Base-by-base conservation (phyloP, 208 protist genomes). In the Acanthamoeba healyi region DNA sequence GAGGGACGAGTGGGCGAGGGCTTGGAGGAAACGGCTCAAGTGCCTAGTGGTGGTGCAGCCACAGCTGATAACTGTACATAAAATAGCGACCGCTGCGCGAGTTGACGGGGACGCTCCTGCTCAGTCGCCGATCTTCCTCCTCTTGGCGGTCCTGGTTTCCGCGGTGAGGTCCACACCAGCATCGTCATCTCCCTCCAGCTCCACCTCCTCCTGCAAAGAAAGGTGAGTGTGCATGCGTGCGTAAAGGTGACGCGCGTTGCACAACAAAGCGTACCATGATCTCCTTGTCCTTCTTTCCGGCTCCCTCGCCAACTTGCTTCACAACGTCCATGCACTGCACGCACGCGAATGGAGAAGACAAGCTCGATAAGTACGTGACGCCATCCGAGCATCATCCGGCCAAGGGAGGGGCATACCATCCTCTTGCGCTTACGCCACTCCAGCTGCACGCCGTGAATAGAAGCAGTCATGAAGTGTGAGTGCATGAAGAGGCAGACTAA, bases 371-470 rank as follows among this genome's bases (percentile, higher is more conserved):
- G 0, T 15, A 34, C n/a, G 24, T 29, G 15, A 32, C 6, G 9
- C 26, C 15, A 58, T 3, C 10, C 26, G 38, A 3, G 15, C 42
- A 56, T 61, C 6, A 87, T 46, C 15, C 6, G 15, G 40, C 1
- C 0, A 79, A 40, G 34, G 70, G 22, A 36, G n/a, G 1, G 22
- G 7, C 1, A 29, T 61, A 88, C 79, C 42, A 88, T 88, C n/a
- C 79, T 54, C 51, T 88, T 88, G 49, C 79, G 79, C 44, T 63
- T 88, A 19, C 79, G 79, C 79, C 79, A 88, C 51, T 88, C 79
- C 1, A 38, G 6, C 49, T 61, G 32, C 4, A 14, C 77, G 34
- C 17, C 32, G 72, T 49, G 22, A 82, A 29, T n/a, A 29, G 10
- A 5, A 82, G 15, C 36, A 82, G n/a, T 7, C 15, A 79, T 15